These are phyloP conservation scores for Thalia dealbata DNA, from an alignment of 176 grass and related monocot genomes.

Conservation along the genomic window DNA sequence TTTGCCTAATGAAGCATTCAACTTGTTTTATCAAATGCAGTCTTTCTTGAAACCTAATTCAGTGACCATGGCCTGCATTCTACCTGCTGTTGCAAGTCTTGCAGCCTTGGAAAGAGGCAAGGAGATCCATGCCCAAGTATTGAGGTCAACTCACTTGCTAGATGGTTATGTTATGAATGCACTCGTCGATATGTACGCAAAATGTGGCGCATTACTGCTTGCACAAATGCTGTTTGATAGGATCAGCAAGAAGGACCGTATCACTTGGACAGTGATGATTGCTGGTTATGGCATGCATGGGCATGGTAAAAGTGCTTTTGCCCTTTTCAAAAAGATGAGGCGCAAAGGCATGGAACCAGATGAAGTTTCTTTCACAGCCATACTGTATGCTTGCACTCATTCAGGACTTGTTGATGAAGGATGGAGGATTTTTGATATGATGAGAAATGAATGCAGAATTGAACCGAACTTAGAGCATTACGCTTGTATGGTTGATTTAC, in stretches of 20 bases:
- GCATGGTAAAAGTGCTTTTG: conserved; percentile 45
- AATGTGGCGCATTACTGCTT: conserved; percentile 54
- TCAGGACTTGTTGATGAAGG: conserved; percentile 62
- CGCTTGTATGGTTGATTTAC: conserved; percentile 64
- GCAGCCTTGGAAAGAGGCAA: conserved; percentile 69
- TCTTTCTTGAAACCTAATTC: conserved; percentile 51
- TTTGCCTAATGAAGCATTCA: conserved; percentile 53
- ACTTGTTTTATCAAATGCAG: conserved; percentile 51
- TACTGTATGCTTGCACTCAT: conserved; percentile 84
- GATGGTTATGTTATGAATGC: conserved; percentile 47
- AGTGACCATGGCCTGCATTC: conserved; percentile 64
- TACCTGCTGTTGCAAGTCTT: conserved; percentile 67
- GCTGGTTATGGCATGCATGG: conserved; percentile 90
- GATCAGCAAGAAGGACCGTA: conserved; percentile 51
- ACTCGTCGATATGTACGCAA: conserved; percentile 72
- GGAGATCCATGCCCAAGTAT: conserved; percentile 61
- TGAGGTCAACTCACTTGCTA: conserved; percentile 38
- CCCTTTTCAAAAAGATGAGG: conserved; percentile 57
- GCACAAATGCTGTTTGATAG: conserved; percentile 45
- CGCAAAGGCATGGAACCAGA: conserved; percentile 45
- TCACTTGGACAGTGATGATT: conserved; percentile 93
- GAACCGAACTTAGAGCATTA: conserved; percentile 70
- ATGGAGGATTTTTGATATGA: conserved; percentile 64
- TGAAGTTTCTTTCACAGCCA: conserved; percentile 49
- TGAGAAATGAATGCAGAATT: conserved; percentile 63